Evolutionary conservation across 768 basidiomycete genomes (phyloP).

Genomic region (Tylopilus felleus): DNA sequence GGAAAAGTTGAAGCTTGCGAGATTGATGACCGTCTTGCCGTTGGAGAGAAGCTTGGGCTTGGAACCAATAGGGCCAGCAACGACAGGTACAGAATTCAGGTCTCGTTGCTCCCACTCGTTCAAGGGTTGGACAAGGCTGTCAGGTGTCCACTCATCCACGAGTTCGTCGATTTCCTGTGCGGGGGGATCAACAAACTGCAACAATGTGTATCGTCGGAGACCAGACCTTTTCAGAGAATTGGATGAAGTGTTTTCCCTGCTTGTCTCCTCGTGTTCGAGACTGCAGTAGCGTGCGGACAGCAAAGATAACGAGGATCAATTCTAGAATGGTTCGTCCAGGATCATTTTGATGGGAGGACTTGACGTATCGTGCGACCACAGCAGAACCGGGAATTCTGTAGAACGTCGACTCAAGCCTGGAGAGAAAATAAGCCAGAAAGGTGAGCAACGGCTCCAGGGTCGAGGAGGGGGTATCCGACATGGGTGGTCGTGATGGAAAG

Average conservation of each 20-base stretch:
- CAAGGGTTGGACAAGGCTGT: conserved; percentile 70
- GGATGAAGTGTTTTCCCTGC: conserved; percentile 83
- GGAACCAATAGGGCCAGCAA: conserved; percentile 77
- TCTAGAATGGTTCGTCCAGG: conserved; percentile 91
- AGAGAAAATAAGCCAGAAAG: conserved; percentile 59
- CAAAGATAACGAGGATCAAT: conserved; percentile 82
- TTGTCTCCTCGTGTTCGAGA: conserved; percentile 84
- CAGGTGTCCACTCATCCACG: conserved; percentile 92
- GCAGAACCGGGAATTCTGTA: conserved; percentile 77
- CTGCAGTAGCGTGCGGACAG: conserved; percentile 86
- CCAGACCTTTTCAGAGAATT: conserved; percentile 84
- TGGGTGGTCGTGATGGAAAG: conserved; percentile 12
- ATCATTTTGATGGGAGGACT: conserved; percentile 93
- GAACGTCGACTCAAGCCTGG: conserved; percentile 62
- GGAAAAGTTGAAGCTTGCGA: conserved; percentile 89
- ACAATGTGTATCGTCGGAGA: background rate
- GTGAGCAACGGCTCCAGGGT: conserved; percentile 54
- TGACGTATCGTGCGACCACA: conserved; percentile 86
- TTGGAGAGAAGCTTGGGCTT: conserved; percentile 73
- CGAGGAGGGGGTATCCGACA: conserved; percentile 35
- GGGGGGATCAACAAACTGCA: background rate
- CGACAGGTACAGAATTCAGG: conserved; percentile 70
- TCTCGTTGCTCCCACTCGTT: conserved; percentile 59
- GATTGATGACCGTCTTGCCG: conserved; percentile 76
- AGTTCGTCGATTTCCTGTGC: conserved; percentile 91